A percentile compares a stretch with the other conserved stretches of the same genome.
These are phyloP conservation scores for Arthroderma sp. DNA, from an alignment of 2,329 filamentous ascomycete species.

Conservation along the genomic window DNA sequence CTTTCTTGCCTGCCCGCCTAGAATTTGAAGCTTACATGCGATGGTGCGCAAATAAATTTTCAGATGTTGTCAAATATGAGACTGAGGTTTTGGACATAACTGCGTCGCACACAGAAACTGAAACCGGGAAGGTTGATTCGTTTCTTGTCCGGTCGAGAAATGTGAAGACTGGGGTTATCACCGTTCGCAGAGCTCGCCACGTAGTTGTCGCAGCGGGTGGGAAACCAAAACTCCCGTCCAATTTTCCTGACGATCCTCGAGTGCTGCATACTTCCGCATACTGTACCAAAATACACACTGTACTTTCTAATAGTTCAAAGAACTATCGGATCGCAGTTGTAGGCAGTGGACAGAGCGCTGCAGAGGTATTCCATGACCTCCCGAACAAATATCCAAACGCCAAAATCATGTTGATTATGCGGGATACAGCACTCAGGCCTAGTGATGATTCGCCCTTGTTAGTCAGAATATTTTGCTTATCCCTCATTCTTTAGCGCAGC, in stretches of 20 bases:
- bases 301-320: conserved; percentile 26
- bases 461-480: conserved; percentile 26
- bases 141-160: conserved; percentile 59
- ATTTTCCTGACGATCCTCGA: conserved; percentile 55
- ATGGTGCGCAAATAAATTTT: conserved; percentile 78
- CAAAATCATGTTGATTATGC: conserved; percentile 64
- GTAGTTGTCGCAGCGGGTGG: conserved; percentile 54
- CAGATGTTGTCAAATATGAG: conserved; percentile 57
- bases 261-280: conserved; percentile 88
- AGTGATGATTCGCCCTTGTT: conserved; percentile 95
- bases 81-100: conserved; percentile 62
- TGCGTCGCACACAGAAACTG: conserved; percentile 39
- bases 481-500: conserved; percentile 2
- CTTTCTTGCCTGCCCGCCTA: conserved; percentile 70
- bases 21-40: conserved; percentile 94
- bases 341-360: conserved; percentile 80
- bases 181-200: conserved; percentile 31
- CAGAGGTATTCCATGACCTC: conserved; percentile 88
- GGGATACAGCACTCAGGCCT: conserved; percentile 68
- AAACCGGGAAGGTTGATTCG: conserved; percentile 41
- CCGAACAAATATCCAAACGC: conserved; percentile 71
- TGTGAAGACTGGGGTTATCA: conserved; percentile 31
- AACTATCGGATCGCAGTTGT: conserved; percentile 70
- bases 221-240: conserved; percentile 55
- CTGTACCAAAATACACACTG: conserved; percentile 33